A percentile compares a stretch with the other conserved stretches of the same genome.
Conservation (phyloP, 2,329 filamentous ascomycete genomes). For the Epichloe sp. region DNA sequence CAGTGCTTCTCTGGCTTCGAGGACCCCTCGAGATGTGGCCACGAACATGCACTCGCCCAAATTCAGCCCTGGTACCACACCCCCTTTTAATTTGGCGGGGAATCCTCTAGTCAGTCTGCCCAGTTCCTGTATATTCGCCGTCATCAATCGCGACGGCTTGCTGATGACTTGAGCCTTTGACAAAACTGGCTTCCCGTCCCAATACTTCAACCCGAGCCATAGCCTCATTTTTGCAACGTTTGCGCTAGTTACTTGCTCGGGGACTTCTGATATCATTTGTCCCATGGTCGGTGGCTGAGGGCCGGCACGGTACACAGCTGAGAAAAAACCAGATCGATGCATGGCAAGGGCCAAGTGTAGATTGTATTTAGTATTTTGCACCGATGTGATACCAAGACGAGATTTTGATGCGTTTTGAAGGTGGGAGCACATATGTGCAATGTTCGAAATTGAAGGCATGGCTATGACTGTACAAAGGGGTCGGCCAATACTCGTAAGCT, state of each 20-base stretch:
- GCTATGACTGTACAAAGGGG: conserved; percentile 4
- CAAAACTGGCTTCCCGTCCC: conserved; percentile 68
- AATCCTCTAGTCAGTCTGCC: conserved; percentile 55
- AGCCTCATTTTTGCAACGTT: conserved; percentile 66
- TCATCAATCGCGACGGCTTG: conserved; percentile 63
- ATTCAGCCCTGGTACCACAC: conserved; percentile 58
- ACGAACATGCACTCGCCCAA: conserved; percentile 77
- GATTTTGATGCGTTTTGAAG: conserved; percentile 79
- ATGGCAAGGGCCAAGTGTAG: conserved; percentile 62
- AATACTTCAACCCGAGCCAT: conserved; percentile 88
- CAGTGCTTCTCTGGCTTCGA: conserved; percentile 74
- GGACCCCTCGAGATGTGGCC: conserved; percentile 60
- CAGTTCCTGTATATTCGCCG: conserved; percentile 48
- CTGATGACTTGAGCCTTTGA: conserved; percentile 51
- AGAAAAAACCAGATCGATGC: conserved; percentile 72
- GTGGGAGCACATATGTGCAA: conserved; percentile 76
- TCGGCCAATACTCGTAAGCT: background rate
- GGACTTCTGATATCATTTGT: conserved; percentile 28
- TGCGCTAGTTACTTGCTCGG: conserved; percentile 47
- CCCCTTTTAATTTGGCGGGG: conserved; percentile 38
- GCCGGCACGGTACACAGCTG: conserved; percentile 61
- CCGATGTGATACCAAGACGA: conserved; percentile 72
- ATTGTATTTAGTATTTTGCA: conserved; percentile 71
- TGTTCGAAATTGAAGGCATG: conserved; percentile 47
- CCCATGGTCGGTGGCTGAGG: conserved; percentile 37